Base-by-base conservation (phyloP, 2,329 filamentous ascomycete genomes). In the Penicillium sp. region DNA sequence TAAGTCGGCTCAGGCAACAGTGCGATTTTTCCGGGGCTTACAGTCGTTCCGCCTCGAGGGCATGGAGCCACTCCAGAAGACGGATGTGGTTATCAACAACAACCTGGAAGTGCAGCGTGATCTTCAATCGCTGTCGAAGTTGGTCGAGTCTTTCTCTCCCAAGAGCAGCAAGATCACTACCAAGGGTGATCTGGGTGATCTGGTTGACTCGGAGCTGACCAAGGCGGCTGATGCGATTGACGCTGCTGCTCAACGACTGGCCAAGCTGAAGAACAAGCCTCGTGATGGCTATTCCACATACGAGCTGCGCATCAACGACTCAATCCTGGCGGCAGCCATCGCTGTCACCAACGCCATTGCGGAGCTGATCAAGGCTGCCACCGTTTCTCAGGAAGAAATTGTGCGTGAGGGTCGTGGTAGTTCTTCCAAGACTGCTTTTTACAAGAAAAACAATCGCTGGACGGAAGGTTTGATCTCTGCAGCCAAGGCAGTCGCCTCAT, bases 361-460 rank as follows among this genome's bases (percentile, higher is more conserved):
- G 0, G 83, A 86, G 61, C 77, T 98, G 41, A 96, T 98, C 73
- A 90, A 92, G 66, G 92, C 92, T 1, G 92, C 92, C 5, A 93
- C 90, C 0, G 80, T 77, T 12, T 93, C 90, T 1, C 92, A 98
- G 63, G 82, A 94, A 62, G 92, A 98, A 69, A 98, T 98, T 59
- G 92, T 98, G 29, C 82, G 88, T 49, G 87, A 94, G 47, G 92
- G 92, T 6, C 82, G 85, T 13, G 92, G 92, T 23, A 84, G 82
- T 16, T 86, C 85, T 35, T 93, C 87, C 30, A 79, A 82, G 41
- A 93, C 89, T 2, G 88, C 89, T 15, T 98, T 98, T 66, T 98
- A 98, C 80, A 96, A 96, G 77, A 96, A 96, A 74, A 95, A 98
- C 76, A 98, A 96, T 69, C 80, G 92, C 35, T 98, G 92, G 92